phyloP scores from a whole-genome alignment of 2,329 filamentous ascomycete species.

The Pyrenophora graminea region DNA sequence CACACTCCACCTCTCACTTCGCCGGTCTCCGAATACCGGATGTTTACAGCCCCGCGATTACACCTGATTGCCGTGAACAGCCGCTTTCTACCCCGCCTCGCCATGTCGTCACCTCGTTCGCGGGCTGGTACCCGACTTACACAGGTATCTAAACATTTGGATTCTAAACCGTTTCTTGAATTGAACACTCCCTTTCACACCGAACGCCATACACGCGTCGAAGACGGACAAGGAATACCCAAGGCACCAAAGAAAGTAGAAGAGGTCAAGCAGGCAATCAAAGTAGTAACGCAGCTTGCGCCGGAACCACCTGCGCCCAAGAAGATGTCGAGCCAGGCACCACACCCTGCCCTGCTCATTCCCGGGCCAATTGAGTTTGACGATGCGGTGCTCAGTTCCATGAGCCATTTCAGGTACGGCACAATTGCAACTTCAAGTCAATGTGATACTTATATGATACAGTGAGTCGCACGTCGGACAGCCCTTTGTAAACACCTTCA shows the following conservation, averaged over 20 bases:
- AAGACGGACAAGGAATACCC: conserved; percentile 57
- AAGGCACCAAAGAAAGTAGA: conserved; percentile 18
- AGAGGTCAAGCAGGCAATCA: conserved; percentile 10
- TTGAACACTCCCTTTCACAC: conserved; percentile 68
- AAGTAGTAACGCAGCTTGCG: conserved; percentile 16
- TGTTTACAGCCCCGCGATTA: conserved; percentile 40
- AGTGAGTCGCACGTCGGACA: conserved; percentile 94
- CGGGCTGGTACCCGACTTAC: conserved; percentile 57
- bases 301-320: conserved; percentile 22
- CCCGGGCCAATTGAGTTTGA: conserved; percentile 98
- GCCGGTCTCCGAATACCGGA: conserved; percentile 37
- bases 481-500: conserved; percentile 86
- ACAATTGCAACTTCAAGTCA: not conserved
- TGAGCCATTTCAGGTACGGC: conserved; percentile 85
- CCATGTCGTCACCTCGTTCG: conserved; percentile 32
- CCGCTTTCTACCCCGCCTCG: conserved; percentile 36
- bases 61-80: conserved; percentile 29
- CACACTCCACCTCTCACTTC: conserved; percentile 3
- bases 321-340: conserved; percentile 61
- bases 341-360: conserved; percentile 81
- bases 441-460: conserved; percentile 2
- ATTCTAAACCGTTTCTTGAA: conserved; percentile 59
- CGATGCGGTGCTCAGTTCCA: conserved; percentile 91
- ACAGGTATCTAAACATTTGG: conserved; percentile 66
- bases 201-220: conserved; percentile 57